Conservation (phyloP, 1,284 basidiomycete genomes). For the Phlebopus sp. region DNA sequence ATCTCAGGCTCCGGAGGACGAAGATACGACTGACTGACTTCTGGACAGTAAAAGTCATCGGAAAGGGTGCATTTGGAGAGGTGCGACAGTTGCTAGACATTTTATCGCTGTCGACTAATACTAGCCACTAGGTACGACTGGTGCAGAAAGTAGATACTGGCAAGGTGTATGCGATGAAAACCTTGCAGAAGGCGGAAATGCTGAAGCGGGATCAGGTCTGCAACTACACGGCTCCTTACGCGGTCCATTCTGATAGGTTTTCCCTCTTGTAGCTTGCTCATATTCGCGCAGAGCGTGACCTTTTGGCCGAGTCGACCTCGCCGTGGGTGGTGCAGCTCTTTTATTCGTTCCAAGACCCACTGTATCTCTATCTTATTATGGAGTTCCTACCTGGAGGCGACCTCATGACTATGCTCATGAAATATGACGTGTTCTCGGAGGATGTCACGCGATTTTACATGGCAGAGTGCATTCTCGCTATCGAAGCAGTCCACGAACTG, state of each 20-base stretch:
- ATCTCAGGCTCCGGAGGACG: conserved; percentile 87
- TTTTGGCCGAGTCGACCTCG: conserved; percentile 96
- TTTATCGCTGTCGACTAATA: background rate
- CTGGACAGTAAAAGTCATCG: conserved; percentile 97
- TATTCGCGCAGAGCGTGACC: conserved; percentile 97
- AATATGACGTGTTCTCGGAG: conserved; percentile 98
- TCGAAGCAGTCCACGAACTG: conserved; percentile 96
- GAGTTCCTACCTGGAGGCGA: conserved; percentile 98
- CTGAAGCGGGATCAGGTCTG: conserved; percentile 96
- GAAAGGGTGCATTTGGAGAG: conserved; percentile 98
- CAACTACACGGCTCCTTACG: conserved; percentile 2
- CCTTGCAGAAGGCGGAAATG: conserved; percentile 97
- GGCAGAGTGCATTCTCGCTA: conserved; percentile 96
- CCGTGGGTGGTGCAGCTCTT: conserved; percentile 98
- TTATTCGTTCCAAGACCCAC: conserved; percentile 97
- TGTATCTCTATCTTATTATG: conserved; percentile 98
- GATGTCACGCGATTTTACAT: conserved; percentile 99
- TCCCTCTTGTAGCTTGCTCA: conserved; percentile 75
- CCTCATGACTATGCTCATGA: conserved; percentile 99
- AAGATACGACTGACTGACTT: conserved; percentile 94
- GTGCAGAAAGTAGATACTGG: conserved; percentile 97
- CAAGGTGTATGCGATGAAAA: conserved; percentile 99
- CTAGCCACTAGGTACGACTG: conserved; percentile 71
- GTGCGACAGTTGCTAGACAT: conserved; percentile 36
- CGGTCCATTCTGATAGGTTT: conserved; percentile 3